Conservation (phyloP, 345 rosid species). For the Brassica carinata region DNA sequence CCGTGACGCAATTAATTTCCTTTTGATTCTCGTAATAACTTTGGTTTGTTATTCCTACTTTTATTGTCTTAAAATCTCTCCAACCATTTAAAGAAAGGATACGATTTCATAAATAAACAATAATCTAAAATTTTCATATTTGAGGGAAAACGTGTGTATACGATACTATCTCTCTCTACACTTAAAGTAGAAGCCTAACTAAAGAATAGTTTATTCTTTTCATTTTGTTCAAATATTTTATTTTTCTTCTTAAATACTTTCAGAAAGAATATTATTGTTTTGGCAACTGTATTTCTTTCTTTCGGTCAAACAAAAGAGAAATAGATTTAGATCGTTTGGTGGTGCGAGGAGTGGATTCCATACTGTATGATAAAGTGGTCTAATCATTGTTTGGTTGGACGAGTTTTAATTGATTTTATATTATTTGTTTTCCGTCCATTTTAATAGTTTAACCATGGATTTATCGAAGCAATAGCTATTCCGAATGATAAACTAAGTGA, state of each 20-base stretch:
- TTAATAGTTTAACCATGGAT: neutral
- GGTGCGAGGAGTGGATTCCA: constrained; percentile 1
- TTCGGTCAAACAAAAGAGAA: neutral
- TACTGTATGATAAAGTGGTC: neutral
- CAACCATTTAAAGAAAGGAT: constrained; percentile 22
- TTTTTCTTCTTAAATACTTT: neutral
- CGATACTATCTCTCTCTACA: constrained; percentile 8
- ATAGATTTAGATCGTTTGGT: neutral
- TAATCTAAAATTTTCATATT: constrained; percentile 12
- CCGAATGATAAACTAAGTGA: no score
- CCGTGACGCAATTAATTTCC: constrained; percentile 45
- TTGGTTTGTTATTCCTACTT: constrained; percentile 16
- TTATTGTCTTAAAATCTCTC: constrained; percentile 4
- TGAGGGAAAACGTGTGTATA: constrained; percentile 18
- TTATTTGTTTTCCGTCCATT: neutral
- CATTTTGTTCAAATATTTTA: neutral
- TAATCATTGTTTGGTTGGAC: neutral
- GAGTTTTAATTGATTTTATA: neutral
- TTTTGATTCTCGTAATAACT: constrained; percentile 27
- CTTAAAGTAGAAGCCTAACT: neutral
- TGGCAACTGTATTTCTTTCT: neutral
- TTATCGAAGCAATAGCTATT: no score
- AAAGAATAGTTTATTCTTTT: neutral
- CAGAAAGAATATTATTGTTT: constrained; percentile 8
- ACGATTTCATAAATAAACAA: neutral